Evolutionary conservation across 2,329 filamentous ascomycete species (phyloP), one percentile per base, ranked within the genome.

Genomic region (Clarireedia sp.): DNA sequence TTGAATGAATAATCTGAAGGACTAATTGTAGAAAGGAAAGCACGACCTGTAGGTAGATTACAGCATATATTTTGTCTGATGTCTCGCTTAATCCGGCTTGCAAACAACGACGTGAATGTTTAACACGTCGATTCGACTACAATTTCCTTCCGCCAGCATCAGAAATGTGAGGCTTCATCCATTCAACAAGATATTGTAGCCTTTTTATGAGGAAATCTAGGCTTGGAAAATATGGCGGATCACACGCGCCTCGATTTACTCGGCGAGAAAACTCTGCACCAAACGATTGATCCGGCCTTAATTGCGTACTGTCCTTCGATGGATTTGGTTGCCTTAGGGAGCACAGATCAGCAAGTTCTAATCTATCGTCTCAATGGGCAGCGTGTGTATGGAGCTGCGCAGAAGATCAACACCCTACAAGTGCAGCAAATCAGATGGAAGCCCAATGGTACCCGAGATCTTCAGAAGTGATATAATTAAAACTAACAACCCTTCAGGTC

Each of bases 341-440:
- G 78, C n/a, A 76, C 78, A 16, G 80, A 83, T 58, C 82, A 82
- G 48, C 82, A 83, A 49, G 74, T 96, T 17, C 78, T 86, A 62
- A 83, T 96, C 44, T 91, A 87, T 71, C 81, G 92, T 48, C 79
- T 91, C 16, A 89, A 87, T 58, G 86, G 86, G 1, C 89, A 96
- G 64, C 70, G 76, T 49, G 83, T 85, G 2, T 85, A 86, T 65
- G 78, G 78, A 0, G 62, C 62, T 61, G 66, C 48, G 65, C 72
- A 58, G 69, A 69, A 68, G 59, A 66, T 64, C 17, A 57, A 57
- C 57, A 54, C 67, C 62, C 50, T 64, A 44, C 68, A 69, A 57
- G 71, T 77, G 33, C 70, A 73, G 33, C 69, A 68, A 48, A 62
- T 70, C 48, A 61, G 57, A 29, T 70, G 68, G 68, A 70, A 70